Evolutionary conservation across 768 basidiomycete genomes (phyloP), one percentile per base, ranked within the genome.

Genomic region (Amanita thiersii): DNA sequence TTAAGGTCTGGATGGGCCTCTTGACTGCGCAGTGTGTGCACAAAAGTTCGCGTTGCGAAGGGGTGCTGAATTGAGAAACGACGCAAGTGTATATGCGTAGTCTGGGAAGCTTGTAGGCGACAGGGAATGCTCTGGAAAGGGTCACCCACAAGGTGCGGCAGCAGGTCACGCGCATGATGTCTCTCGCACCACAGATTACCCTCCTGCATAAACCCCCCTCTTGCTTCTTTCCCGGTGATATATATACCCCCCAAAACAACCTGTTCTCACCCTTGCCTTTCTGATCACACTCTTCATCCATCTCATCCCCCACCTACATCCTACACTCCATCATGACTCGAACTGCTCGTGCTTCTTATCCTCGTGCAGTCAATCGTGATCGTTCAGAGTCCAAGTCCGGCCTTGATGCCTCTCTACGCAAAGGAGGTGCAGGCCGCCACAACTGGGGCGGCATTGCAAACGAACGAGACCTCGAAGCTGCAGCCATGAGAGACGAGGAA

Each of bases 381-480:
- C 82, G 86, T 54, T 85, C 84, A 11, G 75, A 81, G 65, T 77
- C 80, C 55, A 84, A 80, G 64, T 75, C 79, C 29, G 89, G 88
- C 40, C 69, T 81, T 44, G 77, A 81, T 70, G 73, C 72, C 53
- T 73, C 72, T 51, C 51, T 82, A 44, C 81, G 79, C 63, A 91
- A 91, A 66, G 69, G 75, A 47, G 90, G 90, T 42, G 79, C 76
- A 19, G 90, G 90, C 24, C 68, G 72, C 5, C 79, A 91, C 64
- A 90, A 87, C 65, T 94, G 90, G 90, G 90, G 90, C 45, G 73
- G 70, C 42, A 58, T 86, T 48, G 62, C 60, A 2, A 68, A 86
- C 52, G 84, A 89, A 63, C 63, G 59, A 29, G 68, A 74, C 46
- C 68, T 73, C 50, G 86, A 84, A 61, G 56, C 58, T 18, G 73